These are phyloP conservation scores for Ogataea neopini DNA, from an alignment of 805 yeast species.

Conservation along the genomic window DNA sequence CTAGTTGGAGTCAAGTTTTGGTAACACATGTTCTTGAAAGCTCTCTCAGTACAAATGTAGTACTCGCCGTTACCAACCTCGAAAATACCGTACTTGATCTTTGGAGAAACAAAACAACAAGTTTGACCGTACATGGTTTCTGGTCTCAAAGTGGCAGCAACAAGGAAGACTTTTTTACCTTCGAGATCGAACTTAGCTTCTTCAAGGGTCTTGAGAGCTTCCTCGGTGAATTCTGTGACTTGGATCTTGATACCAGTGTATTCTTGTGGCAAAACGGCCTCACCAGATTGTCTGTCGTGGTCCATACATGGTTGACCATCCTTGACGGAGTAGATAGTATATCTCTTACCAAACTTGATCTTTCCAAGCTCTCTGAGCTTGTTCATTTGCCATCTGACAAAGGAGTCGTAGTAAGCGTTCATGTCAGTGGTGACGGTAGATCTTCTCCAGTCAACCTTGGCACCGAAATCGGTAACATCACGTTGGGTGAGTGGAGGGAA, in stretches of 20 bases:
- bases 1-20: slow-evolving; percentile 90
- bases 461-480: slow-evolving; percentile 82
- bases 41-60: slow-evolving; percentile 88
- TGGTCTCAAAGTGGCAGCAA: slow-evolving; percentile 97
- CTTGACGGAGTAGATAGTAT: slow-evolving; percentile 94
- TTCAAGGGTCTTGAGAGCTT: slow-evolving; percentile 55
- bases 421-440: slow-evolving; percentile 92
- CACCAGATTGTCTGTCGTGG: slow-evolving; percentile 96
- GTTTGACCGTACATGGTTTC: slow-evolving; percentile 99
- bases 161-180: slow-evolving; percentile 71
- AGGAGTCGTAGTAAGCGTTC: slow-evolving; percentile 93
- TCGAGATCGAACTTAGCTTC: slow-evolving; percentile 47
- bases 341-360: slow-evolving; percentile 97
- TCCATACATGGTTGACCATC: slow-evolving; percentile 99
- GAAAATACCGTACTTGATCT: slow-evolving; percentile 87
- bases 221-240: slow-evolving; percentile 57
- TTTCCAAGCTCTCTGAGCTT: slow-evolving; percentile 80
- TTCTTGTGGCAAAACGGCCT: slow-evolving; percentile 96
- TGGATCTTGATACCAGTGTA: slow-evolving; percentile 90
- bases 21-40: slow-evolving; percentile 95
- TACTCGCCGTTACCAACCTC: slow-evolving; percentile 76
- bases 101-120: slow-evolving; percentile 96
- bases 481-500: slow-evolving; percentile 89
- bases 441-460: slow-evolving; percentile 98
- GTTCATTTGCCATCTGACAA: slow-evolving; percentile 95